Evolutionary conservation across 306 rosid genomes (phyloP).

Genomic region (Datisca glomerata): DNA sequence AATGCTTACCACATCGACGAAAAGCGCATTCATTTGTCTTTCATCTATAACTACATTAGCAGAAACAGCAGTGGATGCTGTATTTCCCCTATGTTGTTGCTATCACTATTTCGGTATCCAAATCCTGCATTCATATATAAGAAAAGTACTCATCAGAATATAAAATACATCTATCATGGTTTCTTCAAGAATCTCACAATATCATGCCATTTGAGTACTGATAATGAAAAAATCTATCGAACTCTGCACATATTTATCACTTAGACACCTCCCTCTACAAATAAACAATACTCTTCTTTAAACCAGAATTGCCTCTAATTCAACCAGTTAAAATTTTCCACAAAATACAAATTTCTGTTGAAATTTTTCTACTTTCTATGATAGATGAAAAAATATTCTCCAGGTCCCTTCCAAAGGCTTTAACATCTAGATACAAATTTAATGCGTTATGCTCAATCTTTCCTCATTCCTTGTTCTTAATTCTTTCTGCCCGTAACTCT

Average conservation of each 20-base stretch:
- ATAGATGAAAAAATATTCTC: conserved; percentile 73
- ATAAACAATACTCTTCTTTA: too few relatives aligned
- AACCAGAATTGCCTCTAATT: too few relatives aligned
- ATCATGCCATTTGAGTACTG: too few relatives aligned
- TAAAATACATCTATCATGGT: neutral
- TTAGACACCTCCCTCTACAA: too few relatives aligned
- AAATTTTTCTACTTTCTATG: conserved; percentile 39
- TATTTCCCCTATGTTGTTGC: conserved; percentile 44
- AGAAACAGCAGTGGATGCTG: conserved; percentile 57
- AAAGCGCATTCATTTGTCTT: conserved; percentile 98
- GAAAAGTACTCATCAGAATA: too few relatives aligned
- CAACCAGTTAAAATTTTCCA: too few relatives aligned
- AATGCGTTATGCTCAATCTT: too few relatives aligned
- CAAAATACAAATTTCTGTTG: neutral
- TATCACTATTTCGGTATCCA: conserved; percentile 84
- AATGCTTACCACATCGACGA: conserved; percentile 80
- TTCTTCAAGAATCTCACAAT: too few relatives aligned
- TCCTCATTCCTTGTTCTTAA: too few relatives aligned
- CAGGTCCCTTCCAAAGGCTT: conserved; percentile 73
- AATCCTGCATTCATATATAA: conserved; percentile 62
- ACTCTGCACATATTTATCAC: too few relatives aligned
- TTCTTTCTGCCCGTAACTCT: too few relatives aligned
- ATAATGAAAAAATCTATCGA: too few relatives aligned
- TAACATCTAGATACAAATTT: conserved; percentile 51
- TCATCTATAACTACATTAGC: conserved; percentile 80